Percentiles rank a stretch among this genome's conserved stretches.
Evolutionary conservation across 257 asterid genomes (phyloP).

Genomic region (Agastache rugosa): DNA sequence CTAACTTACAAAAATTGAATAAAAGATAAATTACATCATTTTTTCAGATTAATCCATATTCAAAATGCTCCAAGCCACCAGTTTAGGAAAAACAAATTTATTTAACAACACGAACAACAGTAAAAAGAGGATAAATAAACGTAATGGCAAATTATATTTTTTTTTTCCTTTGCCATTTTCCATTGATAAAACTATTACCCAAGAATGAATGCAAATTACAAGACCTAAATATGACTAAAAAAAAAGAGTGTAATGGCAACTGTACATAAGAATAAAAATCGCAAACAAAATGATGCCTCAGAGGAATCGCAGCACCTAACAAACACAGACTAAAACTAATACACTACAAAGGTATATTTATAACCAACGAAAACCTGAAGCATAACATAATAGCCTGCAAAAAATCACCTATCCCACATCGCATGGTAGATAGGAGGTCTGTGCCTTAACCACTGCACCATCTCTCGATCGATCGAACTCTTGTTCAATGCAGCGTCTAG

Average conservation of each 20-base stretch:
- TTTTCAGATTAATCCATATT: background rate
- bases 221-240: constrained; percentile 45
- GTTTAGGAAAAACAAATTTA: background rate
- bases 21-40: background rate
- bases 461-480: constrained; percentile 65
- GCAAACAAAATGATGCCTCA: constrained; percentile 35
- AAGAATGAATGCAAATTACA: constrained; percentile 63
- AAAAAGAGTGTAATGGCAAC: constrained; percentile 39
- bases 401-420: constrained; percentile 84
- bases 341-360: constrained; percentile 31
- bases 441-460: constrained; percentile 90
- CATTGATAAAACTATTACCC: constrained; percentile 42
- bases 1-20: too few relatives aligned
- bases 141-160: constrained; percentile 8
- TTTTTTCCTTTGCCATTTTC: constrained; percentile 36
- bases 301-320: constrained; percentile 38
- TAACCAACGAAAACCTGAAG: constrained; percentile 34
- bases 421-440: constrained; percentile 81
- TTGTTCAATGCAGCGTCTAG: constrained; percentile 72
- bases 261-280: constrained; percentile 78
- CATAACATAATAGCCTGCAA: constrained; percentile 46
- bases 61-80: background rate
- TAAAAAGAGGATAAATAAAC: background rate
- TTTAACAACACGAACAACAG: background rate
- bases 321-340: constrained; percentile 33